Evolutionary conservation across 257 asterid genomes (phyloP), one percentile per base, ranked within the genome.

Genomic region (Scutellaria baicalensis): DNA sequence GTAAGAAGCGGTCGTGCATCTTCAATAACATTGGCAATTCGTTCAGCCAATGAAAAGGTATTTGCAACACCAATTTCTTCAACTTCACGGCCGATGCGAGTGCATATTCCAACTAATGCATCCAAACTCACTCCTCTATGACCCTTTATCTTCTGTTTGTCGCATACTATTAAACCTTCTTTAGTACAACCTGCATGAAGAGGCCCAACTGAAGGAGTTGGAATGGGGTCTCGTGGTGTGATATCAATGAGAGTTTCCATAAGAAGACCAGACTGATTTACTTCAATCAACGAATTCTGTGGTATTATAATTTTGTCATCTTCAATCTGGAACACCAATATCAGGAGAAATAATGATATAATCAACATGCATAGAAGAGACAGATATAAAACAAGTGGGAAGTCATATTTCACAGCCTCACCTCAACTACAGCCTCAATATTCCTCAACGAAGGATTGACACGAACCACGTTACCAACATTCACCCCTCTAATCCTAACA

Each of bases 181-280:
- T 85, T 83, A 67, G 71, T 79, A 79, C 99, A 94, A 54, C 80
- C 83, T 4, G 84, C 77, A 71, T 88, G 85, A 82, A 86, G 98
- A 72, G 99, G 99, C 47, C 99, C 96, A 10, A 66, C 89, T 1
- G 89, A 84, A 72, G 97, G 98, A 2, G 59, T 51, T 10, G 98
- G 98, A 76, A 94, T 79, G 63, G 98, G 99, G 79, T 86, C 82
- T 75, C 80, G 79, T 6, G 98, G 99, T 43, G 98, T 91, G 62
- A 94, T 91, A 60, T 94, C 99, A 75, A 94, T 91, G 77, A 94
- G 60, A 17, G 99, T 94, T 81, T 94, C 99, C 99, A 94, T 94
- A 73, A 94, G 96, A 80, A 94, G 99, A 69, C 98, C 99, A 12
- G 98, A 94, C 74, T 94, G 99, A 73, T 94, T 94, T 71, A 94